Evolutionary conservation across 2,329 filamentous ascomycete genomes (phyloP), one percentile per base, ranked within the genome.

Genomic region (Xylariaceae sp.): DNA sequence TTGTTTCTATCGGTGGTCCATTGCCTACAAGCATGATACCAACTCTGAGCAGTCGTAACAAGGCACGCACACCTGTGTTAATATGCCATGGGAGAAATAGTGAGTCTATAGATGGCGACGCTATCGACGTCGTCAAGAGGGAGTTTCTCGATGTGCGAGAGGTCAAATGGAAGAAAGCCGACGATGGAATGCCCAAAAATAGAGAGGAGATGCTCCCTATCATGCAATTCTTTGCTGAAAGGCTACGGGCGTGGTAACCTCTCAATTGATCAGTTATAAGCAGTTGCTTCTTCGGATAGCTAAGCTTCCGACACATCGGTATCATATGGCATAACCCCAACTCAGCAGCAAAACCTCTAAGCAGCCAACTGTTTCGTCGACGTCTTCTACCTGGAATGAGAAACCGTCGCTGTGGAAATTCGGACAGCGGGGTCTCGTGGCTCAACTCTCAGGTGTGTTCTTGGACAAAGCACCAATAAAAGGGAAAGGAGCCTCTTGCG

Each of bases 141-240:
- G 74, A 78, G 41, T 93, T 91, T 63, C 67, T 73, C 49, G 73
- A 81, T 54, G 80, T 88, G 17, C 74, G 80, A 61, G 72, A 83
- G 49, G 81, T 81, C 42, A 78, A 78, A 55, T 93, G 87, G 80
- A 77, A 74, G 56, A 79, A 83, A 57, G 64, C 62, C 3, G 86
- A 83, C 4, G 88, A 95, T 62, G 76, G 76, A 1, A 95, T 96
- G 90, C 89, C 89, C n/a, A 70, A 73, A 34, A 84, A 75, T 59
- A 74, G 85, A 39, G 89, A 94, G 9, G 90, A 97, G 72, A 90
- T 94, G 76, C 59, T 90, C 55, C 89, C 90, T 1, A 76, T 96
- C 45, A 96, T 96, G 89, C 79, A 85, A 57, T 96, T 84, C 54
- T 76, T 89, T 54, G 83, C 83, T 0, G 75, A 83, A 38, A 74